Evolutionary conservation across 257 asterid species (phyloP).

Genomic region (Fraxinus anomala): DNA sequence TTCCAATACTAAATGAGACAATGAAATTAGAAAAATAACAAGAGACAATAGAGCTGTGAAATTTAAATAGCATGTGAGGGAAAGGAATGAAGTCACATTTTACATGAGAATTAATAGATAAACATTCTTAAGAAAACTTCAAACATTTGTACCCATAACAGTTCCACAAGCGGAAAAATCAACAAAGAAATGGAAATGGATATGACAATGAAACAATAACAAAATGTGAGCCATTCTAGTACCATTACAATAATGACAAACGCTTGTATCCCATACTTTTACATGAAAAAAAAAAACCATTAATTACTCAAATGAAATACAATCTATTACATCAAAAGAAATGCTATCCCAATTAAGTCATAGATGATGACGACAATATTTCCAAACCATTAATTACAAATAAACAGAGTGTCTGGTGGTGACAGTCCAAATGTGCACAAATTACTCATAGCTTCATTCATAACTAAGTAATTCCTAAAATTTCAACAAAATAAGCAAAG

Average conservation of each 20-base stretch:
- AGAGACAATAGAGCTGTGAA: not conserved
- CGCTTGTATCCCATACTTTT: not conserved
- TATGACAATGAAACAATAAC: not conserved
- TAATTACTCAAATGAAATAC: not conserved
- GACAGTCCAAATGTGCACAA: not conserved
- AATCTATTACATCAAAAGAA: not conserved
- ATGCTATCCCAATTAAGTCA: not conserved
- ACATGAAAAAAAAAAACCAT: not conserved
- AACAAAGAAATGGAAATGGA: not conserved
- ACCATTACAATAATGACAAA: not conserved
- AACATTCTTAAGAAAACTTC: not conserved
- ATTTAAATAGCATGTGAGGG: not conserved
- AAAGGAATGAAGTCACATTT: not conserved
- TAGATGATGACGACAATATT: not conserved
- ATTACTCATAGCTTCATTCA: not conserved
- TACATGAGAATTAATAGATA: not conserved
- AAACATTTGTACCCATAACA: not conserved
- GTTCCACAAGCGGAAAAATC: not conserved
- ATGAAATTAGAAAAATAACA: not conserved
- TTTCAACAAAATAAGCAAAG: not conserved
- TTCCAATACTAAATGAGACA: not conserved
- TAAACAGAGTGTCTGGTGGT: not conserved
- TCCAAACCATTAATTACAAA: not conserved
- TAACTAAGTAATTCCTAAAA: not conserved
- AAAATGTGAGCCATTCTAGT: not conserved